Evolutionary conservation across 2,329 filamentous ascomycete species (phyloP), one percentile per base, ranked within the genome.

Genomic region (Aspergillus terreus): DNA sequence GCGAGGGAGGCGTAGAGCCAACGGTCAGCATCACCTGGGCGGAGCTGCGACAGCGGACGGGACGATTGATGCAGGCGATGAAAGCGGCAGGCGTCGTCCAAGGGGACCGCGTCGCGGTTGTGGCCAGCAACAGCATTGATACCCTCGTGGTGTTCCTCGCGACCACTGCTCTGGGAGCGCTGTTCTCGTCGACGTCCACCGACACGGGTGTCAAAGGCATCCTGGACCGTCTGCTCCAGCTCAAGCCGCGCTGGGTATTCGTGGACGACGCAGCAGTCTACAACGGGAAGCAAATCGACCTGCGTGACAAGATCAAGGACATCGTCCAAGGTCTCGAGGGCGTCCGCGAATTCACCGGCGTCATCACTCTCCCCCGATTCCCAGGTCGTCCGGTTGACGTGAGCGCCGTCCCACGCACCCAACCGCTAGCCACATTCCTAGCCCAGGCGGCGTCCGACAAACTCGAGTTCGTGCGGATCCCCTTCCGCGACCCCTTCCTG

Each of bases 141-240:
- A 92, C 89, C 0, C 72, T 91, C 50, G 75, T 84, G 2, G 81
- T 90, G 1, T 87, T 88, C 63, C 74, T 90, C 52, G 89, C 87
- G 0, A 79, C 83, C 0, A 81, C 81, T 1, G 84, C 86, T 68
- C 63, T 94, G 1, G 90, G 90, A 0, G 90, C 78, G 0, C 67
- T 95, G 1, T 94, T 94, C 66, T 88, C 83, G 58, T 87, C 82
- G 44, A 86, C 82, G 48, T 88, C 85, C 6, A 92, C 90, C 0
- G 90, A 95, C 69, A 94, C 94, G 85, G 90, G 90, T 0, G 84
- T 86, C 12, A 84, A 85, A 56, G 90, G 89, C 0, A 81, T 95
- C 15, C 62, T 95, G 59, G 88, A 94, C 69, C 77, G 90, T 32
- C 76, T 88, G 23, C 71, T 84, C 45, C 89, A 94, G 74, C 84